A percentile compares a stretch with the other conserved stretches of the same genome.
Evolutionary conservation across 2,329 filamentous ascomycete species (phyloP).

Genomic region (Boeremia exigua): DNA sequence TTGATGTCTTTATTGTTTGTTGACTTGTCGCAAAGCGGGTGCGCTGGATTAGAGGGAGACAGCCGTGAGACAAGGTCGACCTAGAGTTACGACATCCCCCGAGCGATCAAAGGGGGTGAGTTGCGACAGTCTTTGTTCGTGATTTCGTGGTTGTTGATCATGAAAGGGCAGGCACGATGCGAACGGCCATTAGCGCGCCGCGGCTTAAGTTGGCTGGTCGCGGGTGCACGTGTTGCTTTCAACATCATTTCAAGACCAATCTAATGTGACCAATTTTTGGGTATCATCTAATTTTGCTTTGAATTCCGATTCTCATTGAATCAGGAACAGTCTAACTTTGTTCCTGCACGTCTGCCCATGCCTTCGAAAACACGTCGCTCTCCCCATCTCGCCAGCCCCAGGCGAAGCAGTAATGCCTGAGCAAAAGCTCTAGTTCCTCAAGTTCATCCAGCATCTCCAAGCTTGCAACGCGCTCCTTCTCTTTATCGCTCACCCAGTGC

Average conservation of each 20-base stretch:
- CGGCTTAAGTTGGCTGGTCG: not conserved
- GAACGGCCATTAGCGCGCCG: conserved; percentile 14
- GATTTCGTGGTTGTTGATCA: conserved; percentile 12
- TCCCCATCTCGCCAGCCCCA: conserved; percentile 78
- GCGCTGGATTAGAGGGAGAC: not conserved
- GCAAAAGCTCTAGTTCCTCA: conserved; percentile 89
- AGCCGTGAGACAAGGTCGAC: not conserved
- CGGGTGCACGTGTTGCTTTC: conserved; percentile 6
- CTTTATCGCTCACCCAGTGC: conserved; percentile 70
- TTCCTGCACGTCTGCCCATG: conserved; percentile 39
- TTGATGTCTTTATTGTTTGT: conserved; percentile 26
- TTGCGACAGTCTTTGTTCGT: not conserved
- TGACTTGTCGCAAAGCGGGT: conserved; percentile 7
- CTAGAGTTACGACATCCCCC: conserved; percentile 5
- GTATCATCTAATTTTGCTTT: not conserved
- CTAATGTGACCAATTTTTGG: not conserved
- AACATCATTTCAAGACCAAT: not conserved
- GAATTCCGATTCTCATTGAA: not conserved
- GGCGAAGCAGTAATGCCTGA: conserved; percentile 85
- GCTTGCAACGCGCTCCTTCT: conserved; percentile 79
- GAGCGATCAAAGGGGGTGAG: not conserved
- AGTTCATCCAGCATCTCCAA: conserved; percentile 93
- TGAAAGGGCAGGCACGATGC: conserved; percentile 13
- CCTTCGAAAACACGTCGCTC: conserved; percentile 37
- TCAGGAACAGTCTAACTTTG: conserved; percentile 12